Base-by-base conservation (phyloP, 2,329 filamentous ascomycete genomes). In the Metarhizium sp. region DNA sequence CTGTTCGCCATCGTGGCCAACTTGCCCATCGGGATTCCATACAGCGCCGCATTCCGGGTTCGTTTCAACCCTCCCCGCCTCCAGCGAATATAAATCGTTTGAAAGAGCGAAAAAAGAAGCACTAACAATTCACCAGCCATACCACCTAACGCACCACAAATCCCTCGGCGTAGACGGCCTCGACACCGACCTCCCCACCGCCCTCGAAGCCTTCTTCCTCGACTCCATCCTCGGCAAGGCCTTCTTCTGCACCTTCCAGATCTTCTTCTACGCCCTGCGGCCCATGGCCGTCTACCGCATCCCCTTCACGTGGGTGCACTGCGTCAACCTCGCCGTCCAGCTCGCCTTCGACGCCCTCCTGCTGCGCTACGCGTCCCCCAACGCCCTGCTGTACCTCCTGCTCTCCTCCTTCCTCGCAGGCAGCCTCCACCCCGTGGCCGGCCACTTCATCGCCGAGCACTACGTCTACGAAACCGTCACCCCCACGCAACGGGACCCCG, bases 231-330 rank as follows among this genome's bases (percentile, higher is more conserved):
- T 92, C 18, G 94, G 94, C 70, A 99, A 99, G 75, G 87, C 94
- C 62, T 99, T 99, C 78, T 99, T 99, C 81, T 92, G 88, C 76
- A 99, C 94, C 62, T 99, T 96, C 76, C 94, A 99, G 74, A 96
- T 99, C 71, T 82, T 99, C 69, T 99, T 99, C 81, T 99, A 99
- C 76, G 94, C 94, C 65, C 73, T 99, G 52, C 89, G 94, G 16
- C 94, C 94, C 58, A 96, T 97, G 87, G 86, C 92, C 73, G 82
- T 99, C 63, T 96, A 96, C 80, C 82, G 84, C 64, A 80, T 97
- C 5, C 90, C 92, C 42, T 82, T 97, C 70, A 96, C 92, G 53
- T 80, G 80, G 66, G 84, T 96, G 56, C 92, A 96, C 73, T 78
- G 84, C 57, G 74, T 91, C 73, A 99, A 99, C 73, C 79, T 99